phyloP scores from a whole-genome alignment of 2,329 filamentous ascomycete species.

The Fusarium torulosum region DNA sequence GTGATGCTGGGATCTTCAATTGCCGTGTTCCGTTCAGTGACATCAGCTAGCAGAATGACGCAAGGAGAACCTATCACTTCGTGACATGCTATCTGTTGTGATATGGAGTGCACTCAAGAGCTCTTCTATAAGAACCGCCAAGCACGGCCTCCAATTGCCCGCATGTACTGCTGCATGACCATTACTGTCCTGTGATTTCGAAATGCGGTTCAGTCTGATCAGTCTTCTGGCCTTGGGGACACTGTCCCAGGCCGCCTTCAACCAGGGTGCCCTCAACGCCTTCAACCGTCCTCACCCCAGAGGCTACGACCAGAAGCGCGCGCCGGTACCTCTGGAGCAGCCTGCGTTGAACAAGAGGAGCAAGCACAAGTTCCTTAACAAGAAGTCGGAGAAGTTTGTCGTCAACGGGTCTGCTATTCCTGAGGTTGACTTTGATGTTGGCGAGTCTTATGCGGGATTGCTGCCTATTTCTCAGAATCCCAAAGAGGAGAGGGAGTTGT shows the following conservation, averaged over 20 bases:
- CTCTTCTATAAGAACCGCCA: conserved; percentile 18
- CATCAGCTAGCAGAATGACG: conserved; percentile 23
- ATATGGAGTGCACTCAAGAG: too few relatives aligned
- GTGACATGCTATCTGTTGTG: not conserved
- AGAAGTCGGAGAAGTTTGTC: conserved; percentile 59
- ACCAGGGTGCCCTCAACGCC: conserved; percentile 40
- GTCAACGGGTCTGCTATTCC: conserved; percentile 75
- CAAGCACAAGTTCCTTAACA: conserved; percentile 42
- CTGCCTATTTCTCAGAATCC: conserved; percentile 66
- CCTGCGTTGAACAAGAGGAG: conserved; percentile 22
- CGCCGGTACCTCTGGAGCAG: not conserved
- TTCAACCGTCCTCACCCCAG: conserved; percentile 32
- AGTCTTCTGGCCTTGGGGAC: conserved; percentile 41
- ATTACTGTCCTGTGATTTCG: not conserved
- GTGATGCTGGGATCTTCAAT: conserved; percentile 5
- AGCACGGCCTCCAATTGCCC: not conserved
- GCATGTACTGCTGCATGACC: not conserved
- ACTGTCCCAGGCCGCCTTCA: conserved; percentile 43
- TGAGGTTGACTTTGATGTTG: conserved; percentile 76
- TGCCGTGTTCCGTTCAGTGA: conserved; percentile 33
- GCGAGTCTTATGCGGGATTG: conserved; percentile 73
- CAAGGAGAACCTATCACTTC: not conserved
- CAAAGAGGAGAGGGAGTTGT: conserved; percentile 66
- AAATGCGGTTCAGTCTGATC: conserved; percentile 43
- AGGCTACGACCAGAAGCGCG: conserved; percentile 28